A percentile compares a stretch with the other conserved stretches of the same genome.
These are phyloP conservation scores for Tylopilus sp. DNA, from an alignment of 1,284 basidiomycete species.

Conservation along the genomic window DNA sequence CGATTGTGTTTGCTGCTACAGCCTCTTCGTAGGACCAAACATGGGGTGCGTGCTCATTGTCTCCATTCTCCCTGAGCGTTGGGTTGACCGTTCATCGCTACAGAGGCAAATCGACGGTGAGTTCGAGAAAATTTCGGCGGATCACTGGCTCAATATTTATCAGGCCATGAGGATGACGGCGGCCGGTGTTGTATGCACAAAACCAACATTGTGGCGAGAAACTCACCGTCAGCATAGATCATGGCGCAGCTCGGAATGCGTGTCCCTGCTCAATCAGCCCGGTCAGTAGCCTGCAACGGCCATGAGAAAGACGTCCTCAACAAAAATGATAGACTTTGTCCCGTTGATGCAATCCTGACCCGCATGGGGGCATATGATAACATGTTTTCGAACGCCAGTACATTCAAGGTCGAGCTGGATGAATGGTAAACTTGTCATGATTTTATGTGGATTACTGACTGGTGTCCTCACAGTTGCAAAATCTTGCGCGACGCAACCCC, in stretches of 20 bases:
- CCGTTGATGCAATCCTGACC: slow-evolving; percentile 92
- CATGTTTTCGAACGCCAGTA: slow-evolving; percentile 93
- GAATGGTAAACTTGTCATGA: slow-evolving; percentile 64
- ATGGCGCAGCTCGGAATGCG: slow-evolving; percentile 99
- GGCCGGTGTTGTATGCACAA: slow-evolving; percentile 67
- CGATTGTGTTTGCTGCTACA: slow-evolving; percentile 3
- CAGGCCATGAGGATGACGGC: slow-evolving; percentile 96
- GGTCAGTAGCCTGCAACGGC: slow-evolving; percentile 38
- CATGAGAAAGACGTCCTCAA: not conserved
- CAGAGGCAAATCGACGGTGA: slow-evolving; percentile 83
- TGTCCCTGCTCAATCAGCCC: slow-evolving; percentile 83
- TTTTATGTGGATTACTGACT: not conserved
- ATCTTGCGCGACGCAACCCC: slow-evolving; percentile 90
- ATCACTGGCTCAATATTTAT: slow-evolving; percentile 7
- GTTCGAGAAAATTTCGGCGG: slow-evolving; percentile 15
- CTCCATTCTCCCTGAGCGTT: not conserved
- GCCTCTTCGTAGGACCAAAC: slow-evolving; percentile 64
- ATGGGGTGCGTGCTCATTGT: slow-evolving; percentile 63
- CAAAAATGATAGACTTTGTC: slow-evolving; percentile 58
- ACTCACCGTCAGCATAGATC: slow-evolving; percentile 54
- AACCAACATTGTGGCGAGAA: not conserved
- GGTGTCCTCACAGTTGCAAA: slow-evolving; percentile 61
- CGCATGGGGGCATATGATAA: slow-evolving; percentile 99
- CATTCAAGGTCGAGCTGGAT: slow-evolving; percentile 95
- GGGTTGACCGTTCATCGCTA: slow-evolving; percentile 1